Conservation (phyloP, 306 rosid species). For the Prunus padus region DNA sequence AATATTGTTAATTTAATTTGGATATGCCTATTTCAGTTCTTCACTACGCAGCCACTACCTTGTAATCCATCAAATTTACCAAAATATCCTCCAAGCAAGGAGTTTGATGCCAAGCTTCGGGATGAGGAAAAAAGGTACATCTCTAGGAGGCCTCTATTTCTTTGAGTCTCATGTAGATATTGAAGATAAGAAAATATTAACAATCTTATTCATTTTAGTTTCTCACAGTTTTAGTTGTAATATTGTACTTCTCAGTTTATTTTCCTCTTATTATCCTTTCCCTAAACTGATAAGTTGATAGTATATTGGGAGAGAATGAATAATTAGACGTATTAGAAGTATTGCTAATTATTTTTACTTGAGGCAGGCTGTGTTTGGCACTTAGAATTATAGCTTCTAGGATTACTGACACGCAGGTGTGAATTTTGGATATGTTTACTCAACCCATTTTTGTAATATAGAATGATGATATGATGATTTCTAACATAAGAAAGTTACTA, state of each 20-base stretch:
- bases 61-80: conserved; percentile 84
- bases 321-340: not conserved
- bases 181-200: not conserved
- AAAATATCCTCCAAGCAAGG: conserved; percentile 83
- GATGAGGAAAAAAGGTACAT: conserved; percentile 69
- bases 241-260: not conserved
- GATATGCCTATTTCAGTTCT: conserved; percentile 52
- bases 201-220: not conserved
- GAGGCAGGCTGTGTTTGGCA: not conserved
- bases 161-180: not conserved
- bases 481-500: not conserved
- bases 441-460: not conserved
- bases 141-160: conserved; percentile 1
- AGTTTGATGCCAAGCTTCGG: conserved; percentile 66
- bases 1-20: conserved; percentile 7
- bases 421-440: not conserved
- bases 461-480: not conserved
- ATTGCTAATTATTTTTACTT: not conserved
- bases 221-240: not conserved
- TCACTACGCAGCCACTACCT: conserved; percentile 70
- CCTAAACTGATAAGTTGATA: not conserved
- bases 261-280: not conserved
- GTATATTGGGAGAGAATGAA: not conserved
- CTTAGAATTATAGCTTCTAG: not conserved
- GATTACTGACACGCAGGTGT: not conserved